Evolutionary conservation across 148 eudicot species (phyloP).

Genomic region (Beta vulgaris): DNA sequence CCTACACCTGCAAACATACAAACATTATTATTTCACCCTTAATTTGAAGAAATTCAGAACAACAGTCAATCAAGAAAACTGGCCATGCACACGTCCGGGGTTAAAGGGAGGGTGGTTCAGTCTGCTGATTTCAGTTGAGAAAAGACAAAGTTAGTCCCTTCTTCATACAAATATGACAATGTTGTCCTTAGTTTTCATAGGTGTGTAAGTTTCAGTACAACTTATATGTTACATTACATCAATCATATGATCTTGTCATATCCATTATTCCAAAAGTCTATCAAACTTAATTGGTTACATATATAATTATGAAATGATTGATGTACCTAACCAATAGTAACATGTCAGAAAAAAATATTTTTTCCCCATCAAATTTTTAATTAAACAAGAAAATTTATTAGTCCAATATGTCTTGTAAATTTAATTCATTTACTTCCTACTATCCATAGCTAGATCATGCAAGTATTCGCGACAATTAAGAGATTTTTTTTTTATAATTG

Average conservation of each 20-base stretch:
- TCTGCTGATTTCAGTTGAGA: slow-evolving; percentile 1
- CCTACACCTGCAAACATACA: slow-evolving; percentile 40
- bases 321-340: not conserved
- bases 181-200: slow-evolving; percentile 20
- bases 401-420: too few species aligned
- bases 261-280: slow-evolving; percentile 8
- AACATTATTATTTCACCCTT: not conserved
- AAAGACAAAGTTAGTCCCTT: slow-evolving; percentile 17
- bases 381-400: too few species aligned
- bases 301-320: slow-evolving; percentile 22
- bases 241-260: slow-evolving; percentile 29
- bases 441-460: too few species aligned
- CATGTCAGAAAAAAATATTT: too few species aligned
- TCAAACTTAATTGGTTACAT: not conserved
- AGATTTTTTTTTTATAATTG: too few species aligned
- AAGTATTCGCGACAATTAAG: too few species aligned
- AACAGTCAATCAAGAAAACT: slow-evolving; percentile 34
- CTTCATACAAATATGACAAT: slow-evolving; percentile 16
- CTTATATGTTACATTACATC: slow-evolving; percentile 32
- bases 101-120: not conserved
- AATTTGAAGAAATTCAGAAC: slow-evolving; percentile 27
- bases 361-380: too few species aligned
- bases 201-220: slow-evolving; percentile 11
- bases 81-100: slow-evolving; percentile 71
- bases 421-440: too few species aligned